Conservation (phyloP, 768 basidiomycete genomes). For the Gymnopilus dilepis region DNA sequence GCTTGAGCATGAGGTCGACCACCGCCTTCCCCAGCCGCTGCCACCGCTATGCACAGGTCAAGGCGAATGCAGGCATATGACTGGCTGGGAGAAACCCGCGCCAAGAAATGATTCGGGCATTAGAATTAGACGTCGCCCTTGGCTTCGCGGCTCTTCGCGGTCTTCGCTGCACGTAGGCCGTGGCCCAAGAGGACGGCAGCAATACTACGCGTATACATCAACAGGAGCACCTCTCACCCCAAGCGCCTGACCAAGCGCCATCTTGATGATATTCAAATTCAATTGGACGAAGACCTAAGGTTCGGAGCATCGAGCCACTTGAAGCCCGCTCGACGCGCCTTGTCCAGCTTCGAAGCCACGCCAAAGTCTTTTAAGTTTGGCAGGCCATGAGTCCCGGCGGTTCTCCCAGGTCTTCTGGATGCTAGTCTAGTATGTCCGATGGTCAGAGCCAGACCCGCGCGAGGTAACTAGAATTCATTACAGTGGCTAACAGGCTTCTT, state of each 20-base stretch:
- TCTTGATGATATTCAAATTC: too few species aligned
- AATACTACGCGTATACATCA: too few species aligned
- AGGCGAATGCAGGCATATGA: neutral
- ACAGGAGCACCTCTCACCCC: too few species aligned
- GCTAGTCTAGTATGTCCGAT: conserved; percentile 17
- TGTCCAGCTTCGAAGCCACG: neutral
- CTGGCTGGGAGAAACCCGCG: neutral
- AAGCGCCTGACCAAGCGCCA: too few species aligned
- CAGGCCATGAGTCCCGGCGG: neutral
- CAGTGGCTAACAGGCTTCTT: too few species aligned
- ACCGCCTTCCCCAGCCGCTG: neutral
- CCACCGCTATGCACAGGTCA: too few species aligned
- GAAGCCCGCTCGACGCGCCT: neutral
- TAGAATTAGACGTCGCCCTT: neutral
- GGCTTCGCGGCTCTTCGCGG: neutral
- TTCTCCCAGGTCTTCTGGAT: conserved; percentile 6
- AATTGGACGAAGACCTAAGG: too few species aligned
- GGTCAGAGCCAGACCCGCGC: neutral
- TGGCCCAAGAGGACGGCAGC: too few species aligned
- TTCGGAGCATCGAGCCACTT: neutral
- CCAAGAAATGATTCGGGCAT: neutral
- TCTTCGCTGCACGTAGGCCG: too few species aligned
- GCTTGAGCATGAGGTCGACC: neutral
- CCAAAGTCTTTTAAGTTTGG: neutral
- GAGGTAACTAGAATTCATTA: too few species aligned